Conservation (phyloP, 768 basidiomycete genomes). For the Asterophora lycoperdoides region DNA sequence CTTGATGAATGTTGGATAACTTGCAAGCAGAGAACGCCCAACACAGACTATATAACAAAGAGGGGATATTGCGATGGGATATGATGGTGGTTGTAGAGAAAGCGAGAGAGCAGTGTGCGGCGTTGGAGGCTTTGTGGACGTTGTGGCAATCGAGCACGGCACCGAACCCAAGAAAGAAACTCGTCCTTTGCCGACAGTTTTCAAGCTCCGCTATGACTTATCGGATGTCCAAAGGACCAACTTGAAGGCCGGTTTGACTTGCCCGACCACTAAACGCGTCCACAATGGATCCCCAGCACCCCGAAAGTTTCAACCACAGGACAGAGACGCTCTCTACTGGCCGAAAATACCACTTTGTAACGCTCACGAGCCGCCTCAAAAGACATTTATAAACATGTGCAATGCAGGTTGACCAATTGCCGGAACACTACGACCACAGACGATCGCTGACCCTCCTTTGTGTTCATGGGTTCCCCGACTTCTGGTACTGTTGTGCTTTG, state of each 20-base stretch:
- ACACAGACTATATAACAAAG: slow-evolving; percentile 18
- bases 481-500: slow-evolving; percentile 29
- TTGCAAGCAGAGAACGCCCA: slow-evolving; percentile 14
- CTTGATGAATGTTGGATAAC: slow-evolving; percentile 23
- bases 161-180: slow-evolving; percentile 23
- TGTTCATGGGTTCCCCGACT: slow-evolving; percentile 79
- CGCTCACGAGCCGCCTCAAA: not conserved
- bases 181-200: slow-evolving; percentile 20
- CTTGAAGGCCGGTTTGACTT: too few species aligned
- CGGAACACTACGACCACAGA: slow-evolving; percentile 36
- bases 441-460: slow-evolving; percentile 56
- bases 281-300: slow-evolving; percentile 40
- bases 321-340: slow-evolving; percentile 53
- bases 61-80: slow-evolving; percentile 11
- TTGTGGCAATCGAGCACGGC: slow-evolving; percentile 22
- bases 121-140: slow-evolving; percentile 15
- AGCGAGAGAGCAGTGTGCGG: slow-evolving; percentile 5
- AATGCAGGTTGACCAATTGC: slow-evolving; percentile 53
- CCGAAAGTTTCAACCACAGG: slow-evolving; percentile 50
- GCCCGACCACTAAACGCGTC: slow-evolving; percentile 18
- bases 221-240: too few species aligned
- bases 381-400: not conserved
- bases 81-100: slow-evolving; percentile 5
- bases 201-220: slow-evolving; percentile 19
- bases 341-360: slow-evolving; percentile 61